phyloP scores from a whole-genome alignment of 345 rosid species.

The Corymbia maculata region DNA sequence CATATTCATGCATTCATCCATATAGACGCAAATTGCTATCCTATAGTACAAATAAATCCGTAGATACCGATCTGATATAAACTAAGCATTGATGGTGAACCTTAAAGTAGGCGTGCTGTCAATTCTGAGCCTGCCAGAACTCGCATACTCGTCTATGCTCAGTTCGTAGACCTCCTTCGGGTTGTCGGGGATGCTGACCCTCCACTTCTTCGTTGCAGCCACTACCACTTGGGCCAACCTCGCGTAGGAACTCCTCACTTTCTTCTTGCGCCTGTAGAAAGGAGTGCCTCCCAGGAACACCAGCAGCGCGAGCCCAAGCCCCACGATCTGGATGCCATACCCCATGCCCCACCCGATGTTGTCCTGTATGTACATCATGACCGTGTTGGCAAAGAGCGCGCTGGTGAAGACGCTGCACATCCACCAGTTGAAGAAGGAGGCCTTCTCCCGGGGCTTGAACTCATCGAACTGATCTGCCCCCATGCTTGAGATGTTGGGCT shows the following conservation, averaged over 20 bases:
- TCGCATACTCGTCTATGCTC: slow-evolving; percentile 18
- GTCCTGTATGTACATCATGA: slow-evolving; percentile 49
- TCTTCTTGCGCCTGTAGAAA: slow-evolving; percentile 39
- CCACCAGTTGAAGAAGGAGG: slow-evolving; percentile 75
- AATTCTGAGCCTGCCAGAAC: slow-evolving; percentile 17
- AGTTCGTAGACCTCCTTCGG: slow-evolving; percentile 40
- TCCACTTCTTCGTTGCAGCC: slow-evolving; percentile 39
- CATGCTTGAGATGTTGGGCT: slow-evolving; percentile 58
- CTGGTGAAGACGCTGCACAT: slow-evolving; percentile 51
- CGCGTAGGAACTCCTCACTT: slow-evolving; percentile 37
- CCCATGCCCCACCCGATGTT: slow-evolving; percentile 27
- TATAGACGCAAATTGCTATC: neutral
- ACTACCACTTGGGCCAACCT: slow-evolving; percentile 34
- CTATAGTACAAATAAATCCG: neutral
- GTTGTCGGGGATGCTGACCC: slow-evolving; percentile 20
- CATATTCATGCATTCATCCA: neutral
- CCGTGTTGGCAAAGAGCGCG: slow-evolving; percentile 38
- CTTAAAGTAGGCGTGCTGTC: slow-evolving; percentile 35
- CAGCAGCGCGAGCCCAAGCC: slow-evolving; percentile 14
- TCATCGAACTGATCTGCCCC: slow-evolving; percentile 69
- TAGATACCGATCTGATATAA: neutral
- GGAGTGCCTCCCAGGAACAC: slow-evolving; percentile 39
- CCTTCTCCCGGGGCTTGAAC: slow-evolving; percentile 46
- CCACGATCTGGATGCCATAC: slow-evolving; percentile 27
- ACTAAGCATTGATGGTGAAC: slow-evolving; percentile 1